Evolutionary conservation across 108 stramenopile genomes (phyloP), one percentile per base, ranked within the genome.

Genomic region (Cyclotella choctawhatcheeana): DNA sequence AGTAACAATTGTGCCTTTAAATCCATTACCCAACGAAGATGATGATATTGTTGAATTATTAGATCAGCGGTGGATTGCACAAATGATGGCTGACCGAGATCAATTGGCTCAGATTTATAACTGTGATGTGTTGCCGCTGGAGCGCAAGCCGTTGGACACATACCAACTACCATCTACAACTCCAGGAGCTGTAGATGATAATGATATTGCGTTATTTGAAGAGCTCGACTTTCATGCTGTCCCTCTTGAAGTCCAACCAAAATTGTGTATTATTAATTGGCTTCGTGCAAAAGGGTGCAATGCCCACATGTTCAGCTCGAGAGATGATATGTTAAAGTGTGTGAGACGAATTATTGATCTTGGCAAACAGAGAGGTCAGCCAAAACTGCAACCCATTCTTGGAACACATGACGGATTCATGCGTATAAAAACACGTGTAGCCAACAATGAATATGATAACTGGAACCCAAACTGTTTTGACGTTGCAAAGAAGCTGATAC

Each of bases 371-470:
- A 50, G 18, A n/a, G 13, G 4, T 4, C 48, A 50, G 17, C 48
- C 48, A 18, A 50, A 50, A n/a, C 48, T 50, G 17, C 48, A 50
- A n/a, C 48, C 48, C 12, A 50, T 50, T 18, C 12, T 20, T 50
- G 48, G 48, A n/a, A 50, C 48, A 4, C 55, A 56, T 27, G 25
- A 56, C 5, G 25, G 25, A 18, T 56, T 56, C 29, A 5, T 5
- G 3, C 7, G 55, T 8, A 56, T 56, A 10, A 27, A 56, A 56
- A 22, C 55, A 26, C 55, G 55, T 6, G 21, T 27, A 10, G 55
- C 55, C 21, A 56, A 56, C 55, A 56, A 56, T 18, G 24, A 56
- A 17, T 56, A 56, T 56, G 55, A 56, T 17, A 56, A 27, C 7
- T 56, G 55, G 55, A 27, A 56, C 18, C 25, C 17, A 8, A 17